Evolutionary conservation across 768 basidiomycete genomes (phyloP).

Genomic region (Suillus lakei): DNA sequence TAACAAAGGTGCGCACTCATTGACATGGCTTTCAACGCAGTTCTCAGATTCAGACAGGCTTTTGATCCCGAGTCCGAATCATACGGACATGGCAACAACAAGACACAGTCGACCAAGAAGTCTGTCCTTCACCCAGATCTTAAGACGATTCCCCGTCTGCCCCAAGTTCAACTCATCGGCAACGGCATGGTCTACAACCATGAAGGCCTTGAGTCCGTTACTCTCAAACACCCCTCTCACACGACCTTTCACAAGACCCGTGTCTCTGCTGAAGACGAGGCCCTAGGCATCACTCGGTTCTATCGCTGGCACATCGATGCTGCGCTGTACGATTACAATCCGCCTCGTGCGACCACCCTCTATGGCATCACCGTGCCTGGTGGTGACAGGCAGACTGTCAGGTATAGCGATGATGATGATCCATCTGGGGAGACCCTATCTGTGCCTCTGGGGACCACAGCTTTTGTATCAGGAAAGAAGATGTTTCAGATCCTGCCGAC

Average conservation of each 20-base stretch:
- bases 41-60: conserved; percentile 49
- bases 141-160: conserved; percentile 87
- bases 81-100: conserved; percentile 91
- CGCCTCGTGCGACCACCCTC: conserved; percentile 85
- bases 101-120: conserved; percentile 71
- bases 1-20: conserved; percentile 68
- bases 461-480: conserved; percentile 78
- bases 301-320: conserved; percentile 96
- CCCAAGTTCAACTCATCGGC: conserved; percentile 92
- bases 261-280: conserved; percentile 76
- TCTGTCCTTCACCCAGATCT: conserved; percentile 89
- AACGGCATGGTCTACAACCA: conserved; percentile 83
- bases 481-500: conserved; percentile 83
- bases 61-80: conserved; percentile 68
- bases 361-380: conserved; percentile 77
- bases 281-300: conserved; percentile 80
- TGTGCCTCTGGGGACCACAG: conserved; percentile 88
- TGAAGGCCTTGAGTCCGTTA: conserved; percentile 77
- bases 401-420: conserved; percentile 68
- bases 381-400: conserved; percentile 63
- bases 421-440: conserved; percentile 82
- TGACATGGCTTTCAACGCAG: conserved; percentile 8
- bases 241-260: conserved; percentile 85
- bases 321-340: conserved; percentile 75
- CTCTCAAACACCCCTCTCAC: conserved; percentile 86